Evolutionary conservation across 768 basidiomycete species (phyloP).

Genomic region (Chlorophyllum brunneum): DNA sequence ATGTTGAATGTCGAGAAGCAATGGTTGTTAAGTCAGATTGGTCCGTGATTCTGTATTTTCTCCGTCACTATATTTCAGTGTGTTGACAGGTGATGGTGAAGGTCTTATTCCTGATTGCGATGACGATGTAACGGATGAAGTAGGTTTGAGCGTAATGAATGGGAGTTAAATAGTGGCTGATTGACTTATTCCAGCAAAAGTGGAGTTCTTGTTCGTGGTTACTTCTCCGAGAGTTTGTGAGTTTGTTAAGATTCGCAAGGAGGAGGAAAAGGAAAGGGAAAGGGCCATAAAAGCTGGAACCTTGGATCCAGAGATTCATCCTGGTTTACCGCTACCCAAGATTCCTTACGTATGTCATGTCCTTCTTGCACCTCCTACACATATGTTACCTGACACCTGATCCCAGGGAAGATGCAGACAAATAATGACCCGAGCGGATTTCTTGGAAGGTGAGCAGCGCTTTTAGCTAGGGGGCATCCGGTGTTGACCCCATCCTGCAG

Average conservation of each 20-base stretch:
- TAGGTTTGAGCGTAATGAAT: conserved; percentile 23
- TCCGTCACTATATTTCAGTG: background rate
- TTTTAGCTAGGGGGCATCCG: background rate
- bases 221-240: conserved; percentile 72
- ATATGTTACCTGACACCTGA: background rate
- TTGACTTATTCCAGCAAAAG: conserved; percentile 53
- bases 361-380: background rate
- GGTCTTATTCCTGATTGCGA: conserved; percentile 74
- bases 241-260: conserved; percentile 57
- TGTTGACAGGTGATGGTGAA: conserved; percentile 14
- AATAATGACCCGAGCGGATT: conserved; percentile 82
- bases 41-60: conserved; percentile 24
- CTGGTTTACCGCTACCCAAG: conserved; percentile 47
- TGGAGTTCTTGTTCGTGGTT: conserved; percentile 83
- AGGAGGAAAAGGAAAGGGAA: conserved; percentile 38
- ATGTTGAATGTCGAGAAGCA: conserved; percentile 68
- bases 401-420: conserved; percentile 61
- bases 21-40: conserved; percentile 78
- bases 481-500: conserved; percentile 22
- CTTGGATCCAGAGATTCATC: conserved; percentile 19
- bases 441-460: conserved; percentile 55
- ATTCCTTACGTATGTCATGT: conserved; percentile 50
- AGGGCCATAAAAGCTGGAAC: conserved; percentile 25
- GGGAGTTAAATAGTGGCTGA: background rate
- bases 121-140: conserved; percentile 87